Evolutionary conservation across 2,329 filamentous ascomycete genomes (phyloP).

Genomic region (Parastagonospora nodorum): DNA sequence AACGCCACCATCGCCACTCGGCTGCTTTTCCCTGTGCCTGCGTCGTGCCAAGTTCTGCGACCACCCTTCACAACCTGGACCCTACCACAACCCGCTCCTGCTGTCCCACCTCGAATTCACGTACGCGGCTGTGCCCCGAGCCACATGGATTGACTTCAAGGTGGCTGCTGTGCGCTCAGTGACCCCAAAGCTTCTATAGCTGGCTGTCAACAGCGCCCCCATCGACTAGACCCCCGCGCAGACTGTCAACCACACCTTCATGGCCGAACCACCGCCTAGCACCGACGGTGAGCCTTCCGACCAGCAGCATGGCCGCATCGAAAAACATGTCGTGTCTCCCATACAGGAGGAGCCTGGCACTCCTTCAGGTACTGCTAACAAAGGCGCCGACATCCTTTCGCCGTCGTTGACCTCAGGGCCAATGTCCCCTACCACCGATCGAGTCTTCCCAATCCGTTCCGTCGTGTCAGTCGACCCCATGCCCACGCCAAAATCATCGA

Average conservation of each 20-base stretch:
- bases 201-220: background rate
- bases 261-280: conserved; percentile 33
- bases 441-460: conserved; percentile 83
- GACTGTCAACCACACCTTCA: conserved; percentile 12
- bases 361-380: conserved; percentile 8
- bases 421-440: conserved; percentile 51
- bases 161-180: background rate
- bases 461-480: conserved; percentile 71
- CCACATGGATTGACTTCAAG: background rate
- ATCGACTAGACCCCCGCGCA: background rate
- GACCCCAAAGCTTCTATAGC: background rate
- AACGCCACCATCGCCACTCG: background rate
- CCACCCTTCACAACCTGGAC: background rate
- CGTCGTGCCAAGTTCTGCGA: background rate
- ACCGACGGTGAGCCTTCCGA: conserved; percentile 13
- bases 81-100: background rate
- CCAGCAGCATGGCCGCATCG: conserved; percentile 3
- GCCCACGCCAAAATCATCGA: conserved; percentile 40
- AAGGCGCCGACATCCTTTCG: conserved; percentile 4
- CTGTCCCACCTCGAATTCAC: background rate
- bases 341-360: conserved; percentile 16
- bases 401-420: conserved; percentile 10
- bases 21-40: background rate
- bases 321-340: conserved; percentile 18
- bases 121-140: background rate